Evolutionary conservation across 805 yeast species (phyloP).

Genomic region (Candida montana): DNA sequence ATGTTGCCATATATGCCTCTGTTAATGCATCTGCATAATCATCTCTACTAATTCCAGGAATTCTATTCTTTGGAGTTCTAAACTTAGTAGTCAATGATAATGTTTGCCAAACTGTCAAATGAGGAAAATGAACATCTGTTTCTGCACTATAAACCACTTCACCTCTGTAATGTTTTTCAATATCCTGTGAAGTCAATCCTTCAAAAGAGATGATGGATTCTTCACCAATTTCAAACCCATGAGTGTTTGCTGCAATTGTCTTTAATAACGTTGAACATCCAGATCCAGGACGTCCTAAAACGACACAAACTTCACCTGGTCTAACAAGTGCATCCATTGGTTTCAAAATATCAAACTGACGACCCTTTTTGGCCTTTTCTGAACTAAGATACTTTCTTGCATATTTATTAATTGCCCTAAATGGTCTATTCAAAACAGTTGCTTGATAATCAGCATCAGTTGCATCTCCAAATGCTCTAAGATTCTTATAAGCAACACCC

Average conservation of each 20-base stretch:
- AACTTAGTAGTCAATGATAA: slow-evolving; percentile 54
- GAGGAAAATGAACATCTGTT: slow-evolving; percentile 63
- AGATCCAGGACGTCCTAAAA: slow-evolving; percentile 71
- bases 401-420: slow-evolving; percentile 15
- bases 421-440: slow-evolving; percentile 42
- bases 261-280: slow-evolving; percentile 68
- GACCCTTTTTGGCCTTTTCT: slow-evolving; percentile 17
- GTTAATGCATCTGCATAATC: slow-evolving; percentile 49
- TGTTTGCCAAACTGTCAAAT: slow-evolving; percentile 62
- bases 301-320: slow-evolving; percentile 65
- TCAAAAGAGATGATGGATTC: slow-evolving; percentile 46
- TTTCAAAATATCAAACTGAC: slow-evolving; percentile 41
- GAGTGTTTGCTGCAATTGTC: slow-evolving; percentile 52
- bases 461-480: slow-evolving; percentile 55
- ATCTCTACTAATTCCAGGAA: slow-evolving; percentile 49
- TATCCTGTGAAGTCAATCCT: slow-evolving; percentile 47
- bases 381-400: slow-evolving; percentile 12
- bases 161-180: slow-evolving; percentile 52
- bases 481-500: slow-evolving; percentile 50
- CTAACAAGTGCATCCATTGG: slow-evolving; percentile 59
- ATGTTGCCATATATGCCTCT: slow-evolving; percentile 45
- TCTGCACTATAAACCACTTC: slow-evolving; percentile 70
- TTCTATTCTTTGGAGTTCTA: slow-evolving; percentile 58
- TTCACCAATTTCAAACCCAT: slow-evolving; percentile 48
- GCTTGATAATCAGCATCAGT: slow-evolving; percentile 58